Conservation (phyloP, 225 moss, liverwort and hornwort species). For the Bryoerythrophyllum caledonicum region DNA sequence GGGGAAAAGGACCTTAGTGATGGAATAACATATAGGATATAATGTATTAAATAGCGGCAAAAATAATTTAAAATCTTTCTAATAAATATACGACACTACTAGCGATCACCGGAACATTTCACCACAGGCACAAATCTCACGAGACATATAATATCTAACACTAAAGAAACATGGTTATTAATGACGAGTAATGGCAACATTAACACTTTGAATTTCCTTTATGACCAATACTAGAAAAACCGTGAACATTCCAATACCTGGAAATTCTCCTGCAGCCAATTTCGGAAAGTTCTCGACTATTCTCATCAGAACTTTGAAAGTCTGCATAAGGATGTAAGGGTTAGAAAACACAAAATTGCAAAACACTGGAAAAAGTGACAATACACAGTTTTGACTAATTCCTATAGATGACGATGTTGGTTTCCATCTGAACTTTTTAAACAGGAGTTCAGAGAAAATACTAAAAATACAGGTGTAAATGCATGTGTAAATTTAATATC, state of each 20-base stretch:
- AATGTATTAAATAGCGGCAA: not conserved
- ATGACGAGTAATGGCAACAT: not conserved
- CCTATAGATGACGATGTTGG: not conserved
- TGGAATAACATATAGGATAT: not conserved
- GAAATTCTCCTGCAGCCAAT: slow-evolving; percentile 80
- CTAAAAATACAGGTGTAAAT: not conserved
- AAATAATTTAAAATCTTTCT: not conserved
- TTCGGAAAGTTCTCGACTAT: slow-evolving; percentile 87
- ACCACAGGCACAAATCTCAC: not conserved
- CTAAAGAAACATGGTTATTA: too few relatives aligned
- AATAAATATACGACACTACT: not conserved
- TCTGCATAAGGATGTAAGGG: slow-evolving; percentile 43
- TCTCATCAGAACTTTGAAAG: slow-evolving; percentile 79
- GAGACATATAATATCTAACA: slow-evolving; percentile 2
- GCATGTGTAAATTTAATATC: not conserved
- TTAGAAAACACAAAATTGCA: slow-evolving; percentile 8
- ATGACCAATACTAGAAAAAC: not conserved
- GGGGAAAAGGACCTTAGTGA: not conserved
- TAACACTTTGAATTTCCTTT: not conserved
- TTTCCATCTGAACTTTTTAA: not conserved
- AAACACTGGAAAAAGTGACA: not conserved
- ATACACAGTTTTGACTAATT: not conserved
- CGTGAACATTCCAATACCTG: slow-evolving; percentile 48
- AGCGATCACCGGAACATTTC: not conserved
- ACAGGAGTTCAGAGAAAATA: not conserved